Conservation (phyloP, 768 basidiomycete genomes). For the Mrakia blollopis region DNA sequence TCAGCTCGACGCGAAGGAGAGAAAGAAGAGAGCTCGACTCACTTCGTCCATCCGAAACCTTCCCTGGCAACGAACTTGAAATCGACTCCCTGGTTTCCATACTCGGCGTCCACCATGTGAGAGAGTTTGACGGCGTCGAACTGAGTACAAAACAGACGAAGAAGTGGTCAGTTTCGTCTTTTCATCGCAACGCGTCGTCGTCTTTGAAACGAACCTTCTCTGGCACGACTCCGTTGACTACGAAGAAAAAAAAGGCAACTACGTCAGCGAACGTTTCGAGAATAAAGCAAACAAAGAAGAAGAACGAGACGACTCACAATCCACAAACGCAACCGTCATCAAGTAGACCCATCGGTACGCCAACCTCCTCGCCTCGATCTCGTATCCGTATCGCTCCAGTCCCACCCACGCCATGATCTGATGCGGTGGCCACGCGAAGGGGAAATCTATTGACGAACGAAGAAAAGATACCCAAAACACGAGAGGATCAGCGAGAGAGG, state of each 20-base stretch:
- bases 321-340: slow-evolving; percentile 44
- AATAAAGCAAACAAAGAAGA: slow-evolving; percentile 44
- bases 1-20: neutral
- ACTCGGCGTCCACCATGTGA: slow-evolving; percentile 94
- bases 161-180: slow-evolving; percentile 4
- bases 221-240: slow-evolving; percentile 87
- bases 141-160: slow-evolving; percentile 47
- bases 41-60: slow-evolving; percentile 84
- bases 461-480: neutral
- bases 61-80: slow-evolving; percentile 97
- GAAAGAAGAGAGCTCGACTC: slow-evolving; percentile 46
- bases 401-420: slow-evolving; percentile 99
- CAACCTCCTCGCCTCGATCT: slow-evolving; percentile 85
- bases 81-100: slow-evolving; percentile 76
- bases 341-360: slow-evolving; percentile 98
- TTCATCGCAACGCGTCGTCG: slow-evolving; percentile 10
- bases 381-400: slow-evolving; percentile 88
- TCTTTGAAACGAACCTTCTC: slow-evolving; percentile 56
- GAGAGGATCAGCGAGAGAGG: neutral
- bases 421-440: slow-evolving; percentile 70
- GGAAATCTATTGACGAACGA: slow-evolving; percentile 21
- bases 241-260: slow-evolving; percentile 69
- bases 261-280: too few relatives aligned
- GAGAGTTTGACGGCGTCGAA: slow-evolving; percentile 95
- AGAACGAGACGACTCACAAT: slow-evolving; percentile 44